These are phyloP conservation scores for Fusarium sp. DNA, from an alignment of 2,329 filamentous ascomycete genomes.

Conservation along the genomic window DNA sequence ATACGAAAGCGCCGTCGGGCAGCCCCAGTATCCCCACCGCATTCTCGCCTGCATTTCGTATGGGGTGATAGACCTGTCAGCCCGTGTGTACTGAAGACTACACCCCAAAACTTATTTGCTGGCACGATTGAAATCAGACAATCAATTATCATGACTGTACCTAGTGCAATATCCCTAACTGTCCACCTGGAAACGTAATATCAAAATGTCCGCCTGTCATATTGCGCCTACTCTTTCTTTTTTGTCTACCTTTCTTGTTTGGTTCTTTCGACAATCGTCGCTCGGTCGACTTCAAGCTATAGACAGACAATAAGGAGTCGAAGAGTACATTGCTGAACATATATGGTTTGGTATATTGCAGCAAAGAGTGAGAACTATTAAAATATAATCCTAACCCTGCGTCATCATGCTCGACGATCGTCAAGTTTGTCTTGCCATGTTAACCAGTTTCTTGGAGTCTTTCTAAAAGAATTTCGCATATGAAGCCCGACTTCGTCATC, in stretches of 20 bases:
- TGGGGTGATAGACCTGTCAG: constrained; percentile 32
- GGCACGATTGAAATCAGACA: constrained; percentile 41
- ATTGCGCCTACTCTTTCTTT: not conserved
- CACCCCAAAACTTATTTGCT: not conserved
- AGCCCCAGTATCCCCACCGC: constrained; percentile 31
- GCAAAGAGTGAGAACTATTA: constrained; percentile 1
- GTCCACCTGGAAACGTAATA: constrained; percentile 3
- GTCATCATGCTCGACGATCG: not conserved
- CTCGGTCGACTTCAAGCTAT: not conserved
- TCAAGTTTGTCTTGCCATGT: constrained; percentile 33
- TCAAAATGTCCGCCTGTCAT: not conserved
- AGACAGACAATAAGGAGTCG: not conserved
- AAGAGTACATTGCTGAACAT: constrained; percentile 16
- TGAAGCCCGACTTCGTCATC: not conserved
- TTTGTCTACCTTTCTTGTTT: not conserved
- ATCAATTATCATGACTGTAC: constrained; percentile 11
- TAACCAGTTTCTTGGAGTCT: constrained; percentile 5
- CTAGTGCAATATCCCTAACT: constrained; percentile 2
- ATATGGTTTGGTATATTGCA: constrained; percentile 18
- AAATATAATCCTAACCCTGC: constrained; percentile 28
- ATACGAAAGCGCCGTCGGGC: constrained; percentile 18
- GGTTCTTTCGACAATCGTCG: not conserved
- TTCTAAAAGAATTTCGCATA: constrained; percentile 3
- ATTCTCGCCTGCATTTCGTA: constrained; percentile 31
- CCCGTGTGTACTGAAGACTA: constrained; percentile 6